A percentile compares a stretch with the other conserved stretches of the same genome.
These are phyloP conservation scores for Colletotrichum shisoi DNA, from an alignment of 2,329 filamentous ascomycete genomes.

Conservation along the genomic window DNA sequence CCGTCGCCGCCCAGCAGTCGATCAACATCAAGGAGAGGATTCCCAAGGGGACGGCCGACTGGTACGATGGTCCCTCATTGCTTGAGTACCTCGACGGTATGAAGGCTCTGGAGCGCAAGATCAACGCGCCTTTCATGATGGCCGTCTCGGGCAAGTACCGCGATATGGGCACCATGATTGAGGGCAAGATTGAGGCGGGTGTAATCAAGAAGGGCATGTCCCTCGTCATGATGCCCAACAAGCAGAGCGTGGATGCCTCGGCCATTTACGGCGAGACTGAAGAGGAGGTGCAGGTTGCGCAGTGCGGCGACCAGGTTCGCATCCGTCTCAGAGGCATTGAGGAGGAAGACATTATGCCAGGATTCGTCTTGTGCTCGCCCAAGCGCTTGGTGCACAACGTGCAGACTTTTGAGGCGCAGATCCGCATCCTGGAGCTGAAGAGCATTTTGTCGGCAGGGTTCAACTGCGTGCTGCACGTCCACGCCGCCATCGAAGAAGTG, in stretches of 20 bases:
- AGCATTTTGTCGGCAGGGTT: constrained; percentile 92
- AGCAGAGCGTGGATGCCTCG: constrained; percentile 78
- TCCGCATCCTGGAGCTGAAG: constrained; percentile 93
- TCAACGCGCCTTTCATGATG: constrained; percentile 99
- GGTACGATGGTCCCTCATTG: constrained; percentile 88
- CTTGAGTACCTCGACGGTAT: constrained; percentile 96
- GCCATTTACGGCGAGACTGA: constrained; percentile 95
- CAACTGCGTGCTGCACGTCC: constrained; percentile 97
- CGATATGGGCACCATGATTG: constrained; percentile 96
- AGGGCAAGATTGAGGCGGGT: constrained; percentile 96
- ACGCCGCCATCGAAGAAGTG: constrained; percentile 96
- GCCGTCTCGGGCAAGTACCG: constrained; percentile 94
- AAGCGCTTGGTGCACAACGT: constrained; percentile 95
- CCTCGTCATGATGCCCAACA: constrained; percentile 96
- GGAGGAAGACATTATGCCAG: constrained; percentile 94
- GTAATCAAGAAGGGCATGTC: constrained; percentile 88
- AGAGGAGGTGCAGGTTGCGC: constrained; percentile 82
- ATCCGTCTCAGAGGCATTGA: constrained; percentile 92
- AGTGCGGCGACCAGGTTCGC: constrained; percentile 94
- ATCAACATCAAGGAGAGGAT: constrained; percentile 89
- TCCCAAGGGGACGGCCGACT: constrained; percentile 76
- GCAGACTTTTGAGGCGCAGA: constrained; percentile 90
- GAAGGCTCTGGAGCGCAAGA: constrained; percentile 90
- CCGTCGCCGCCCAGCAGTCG: constrained; percentile 87
- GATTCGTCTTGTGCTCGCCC: constrained; percentile 94